Evolutionary conservation across 345 rosid genomes (phyloP).

Genomic region (Eucalyptus erythrocorys): DNA sequence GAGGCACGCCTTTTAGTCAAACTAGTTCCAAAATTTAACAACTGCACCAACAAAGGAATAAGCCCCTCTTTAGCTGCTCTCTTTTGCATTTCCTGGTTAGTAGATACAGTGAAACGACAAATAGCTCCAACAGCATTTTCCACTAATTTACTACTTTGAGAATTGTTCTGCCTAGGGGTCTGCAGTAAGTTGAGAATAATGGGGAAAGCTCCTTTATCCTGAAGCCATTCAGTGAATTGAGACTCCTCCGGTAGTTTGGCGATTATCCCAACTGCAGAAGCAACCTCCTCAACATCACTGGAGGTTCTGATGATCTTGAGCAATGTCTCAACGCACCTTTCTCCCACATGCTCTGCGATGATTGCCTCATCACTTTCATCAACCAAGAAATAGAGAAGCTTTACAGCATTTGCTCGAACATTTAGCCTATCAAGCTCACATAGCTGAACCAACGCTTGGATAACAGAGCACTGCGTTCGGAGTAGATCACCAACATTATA

Average conservation of each 20-base stretch:
- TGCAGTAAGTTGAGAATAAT: slow-evolving; percentile 4
- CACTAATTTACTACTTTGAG: slow-evolving; percentile 9
- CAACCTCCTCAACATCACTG: slow-evolving; percentile 23
- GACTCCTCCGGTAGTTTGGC: slow-evolving; percentile 42
- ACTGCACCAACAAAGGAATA: slow-evolving; percentile 37
- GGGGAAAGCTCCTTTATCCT: slow-evolving; percentile 28
- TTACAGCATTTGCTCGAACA: slow-evolving; percentile 53
- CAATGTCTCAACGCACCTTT: slow-evolving; percentile 30
- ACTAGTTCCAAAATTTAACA: slow-evolving; percentile 31
- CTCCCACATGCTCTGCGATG: slow-evolving; percentile 32
- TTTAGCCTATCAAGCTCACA: slow-evolving; percentile 22
- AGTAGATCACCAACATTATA: neutral
- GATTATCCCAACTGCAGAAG: slow-evolving; percentile 41
- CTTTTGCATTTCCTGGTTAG: slow-evolving; percentile 37
- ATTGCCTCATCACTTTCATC: slow-evolving; percentile 34
- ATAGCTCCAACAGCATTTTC: slow-evolving; percentile 50
- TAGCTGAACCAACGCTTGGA: slow-evolving; percentile 40
- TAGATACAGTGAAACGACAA: slow-evolving; percentile 32
- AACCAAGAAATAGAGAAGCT: slow-evolving; percentile 39
- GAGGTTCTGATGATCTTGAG: slow-evolving; percentile 34
- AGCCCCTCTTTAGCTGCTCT: slow-evolving; percentile 38
- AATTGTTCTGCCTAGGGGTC: slow-evolving; percentile 12
- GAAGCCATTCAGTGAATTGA: slow-evolving; percentile 40
- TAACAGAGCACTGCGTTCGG: slow-evolving; percentile 30
- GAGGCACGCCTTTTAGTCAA: slow-evolving; percentile 39